A percentile compares a stretch with the other conserved stretches of the same genome.
Conservation (phyloP, 805 yeast genomes). For the Naumovozyma baii region DNA sequence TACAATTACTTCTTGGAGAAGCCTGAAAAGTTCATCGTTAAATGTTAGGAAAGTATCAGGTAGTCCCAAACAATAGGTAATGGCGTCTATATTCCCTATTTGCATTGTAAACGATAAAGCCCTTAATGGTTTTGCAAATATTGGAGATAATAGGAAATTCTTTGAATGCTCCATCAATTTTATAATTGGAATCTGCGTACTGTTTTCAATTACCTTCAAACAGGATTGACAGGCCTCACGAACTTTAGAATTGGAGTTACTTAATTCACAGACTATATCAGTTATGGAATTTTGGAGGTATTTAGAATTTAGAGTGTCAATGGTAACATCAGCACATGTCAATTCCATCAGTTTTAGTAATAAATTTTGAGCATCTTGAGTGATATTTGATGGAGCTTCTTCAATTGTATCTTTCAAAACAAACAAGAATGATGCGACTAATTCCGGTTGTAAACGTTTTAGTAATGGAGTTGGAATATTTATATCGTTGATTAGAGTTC, state of each 20-base stretch:
- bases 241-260: slow-evolving; percentile 76
- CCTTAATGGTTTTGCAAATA: slow-evolving; percentile 90
- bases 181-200: slow-evolving; percentile 60
- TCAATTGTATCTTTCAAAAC: slow-evolving; percentile 83
- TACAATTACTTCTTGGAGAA: slow-evolving; percentile 83
- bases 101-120: slow-evolving; percentile 98
- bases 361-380: slow-evolving; percentile 59
- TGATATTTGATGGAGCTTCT: slow-evolving; percentile 75
- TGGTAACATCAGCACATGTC: slow-evolving; percentile 55
- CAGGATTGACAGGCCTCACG: slow-evolving; percentile 74
- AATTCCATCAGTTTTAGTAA: slow-evolving; percentile 52
- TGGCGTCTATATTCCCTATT: slow-evolving; percentile 95
- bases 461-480: slow-evolving; percentile 66
- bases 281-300: slow-evolving; percentile 76
- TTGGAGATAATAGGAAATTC: slow-evolving; percentile 75
- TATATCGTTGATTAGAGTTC: slow-evolving; percentile 59
- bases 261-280: slow-evolving; percentile 83
- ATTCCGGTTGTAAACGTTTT: slow-evolving; percentile 67
- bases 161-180: slow-evolving; percentile 76
- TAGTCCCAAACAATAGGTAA: slow-evolving; percentile 77
- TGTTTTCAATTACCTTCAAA: slow-evolving; percentile 55
- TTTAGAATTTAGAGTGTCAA: slow-evolving; percentile 50
- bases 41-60: slow-evolving; percentile 76
- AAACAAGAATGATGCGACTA: slow-evolving; percentile 78
- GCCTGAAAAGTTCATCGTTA: slow-evolving; percentile 78